Evolutionary conservation across 768 basidiomycete species (phyloP), one percentile per base, ranked within the genome.

Genomic region (Amanita phalloides): DNA sequence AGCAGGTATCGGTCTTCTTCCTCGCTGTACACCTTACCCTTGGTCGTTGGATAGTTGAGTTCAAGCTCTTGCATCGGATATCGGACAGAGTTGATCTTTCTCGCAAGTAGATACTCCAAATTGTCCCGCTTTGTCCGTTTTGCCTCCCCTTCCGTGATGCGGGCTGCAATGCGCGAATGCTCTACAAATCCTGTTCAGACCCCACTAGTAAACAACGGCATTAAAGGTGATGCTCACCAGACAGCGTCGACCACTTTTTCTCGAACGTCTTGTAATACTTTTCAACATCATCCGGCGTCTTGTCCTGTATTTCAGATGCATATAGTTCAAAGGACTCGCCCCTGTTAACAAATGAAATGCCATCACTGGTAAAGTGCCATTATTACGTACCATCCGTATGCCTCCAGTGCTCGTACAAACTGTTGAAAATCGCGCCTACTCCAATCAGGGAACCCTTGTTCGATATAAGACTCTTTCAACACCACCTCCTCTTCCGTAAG

Each of bases 61-160:
- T 95, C 89, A 45, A 99, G 82, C 66, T 96, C 94, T 64, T 98
- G 95, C 84, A 98, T 92, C 1, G 96, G 96, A 66, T 86, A 91
- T 36, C 78, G 74, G 53, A 90, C 86, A 1, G 86, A 86, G 20
- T 71, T 71, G 59, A 98, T 88, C 65, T 97, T 97, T 61, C 81
- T 77, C 48, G 81, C 71, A 28, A 98, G 78, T 6, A 94, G 78
- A 30, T 77, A 74, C 57, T 89, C 84, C 13, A 88, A 77, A 58
- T 88, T 86, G 49, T 85, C 85, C 4, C 88, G 81, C 61, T 90
- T 90, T 62, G 84, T 85, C 30, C 93, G 88, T 62, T 91, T 92
- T 3, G 84, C 83, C 61, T 95, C 91, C 28, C 93, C 94, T 61
- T 90, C 86, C 20, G 82, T 70, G 56, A 97, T 90, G 52, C 91